Conservation (phyloP, 2,329 filamentous ascomycete species). For the Albifimbria verrucaria region DNA sequence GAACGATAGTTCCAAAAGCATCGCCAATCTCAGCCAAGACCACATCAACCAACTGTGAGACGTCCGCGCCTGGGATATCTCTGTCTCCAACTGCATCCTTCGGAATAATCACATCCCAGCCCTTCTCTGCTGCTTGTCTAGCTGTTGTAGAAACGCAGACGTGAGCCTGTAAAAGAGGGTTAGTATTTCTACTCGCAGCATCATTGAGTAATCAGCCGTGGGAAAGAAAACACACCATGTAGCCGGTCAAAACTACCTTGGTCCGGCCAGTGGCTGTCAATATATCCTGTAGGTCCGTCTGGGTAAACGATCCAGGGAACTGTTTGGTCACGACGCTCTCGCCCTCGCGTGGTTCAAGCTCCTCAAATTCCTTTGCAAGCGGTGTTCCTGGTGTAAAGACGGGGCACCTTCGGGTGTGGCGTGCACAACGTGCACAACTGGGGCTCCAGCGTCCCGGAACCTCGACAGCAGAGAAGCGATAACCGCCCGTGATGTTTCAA, state of each 20-base stretch:
- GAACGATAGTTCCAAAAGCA: constrained; percentile 60
- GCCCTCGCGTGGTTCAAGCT: constrained; percentile 48
- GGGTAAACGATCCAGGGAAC: constrained; percentile 56
- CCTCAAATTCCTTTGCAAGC: constrained; percentile 58
- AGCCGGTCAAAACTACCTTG: constrained; percentile 60
- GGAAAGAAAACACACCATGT: constrained; percentile 43
- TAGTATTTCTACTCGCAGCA: background rate
- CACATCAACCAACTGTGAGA: constrained; percentile 47
- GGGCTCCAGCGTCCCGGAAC: constrained; percentile 51
- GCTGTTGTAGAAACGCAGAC: constrained; percentile 63
- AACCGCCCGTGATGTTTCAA: constrained; percentile 48
- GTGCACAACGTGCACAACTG: constrained; percentile 61
- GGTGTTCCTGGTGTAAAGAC: constrained; percentile 62
- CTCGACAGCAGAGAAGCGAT: constrained; percentile 56
- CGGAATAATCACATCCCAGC: constrained; percentile 60
- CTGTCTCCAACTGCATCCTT: constrained; percentile 64
- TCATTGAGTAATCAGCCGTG: background rate
- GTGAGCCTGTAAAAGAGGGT: constrained; percentile 51
- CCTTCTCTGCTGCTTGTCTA: constrained; percentile 55
- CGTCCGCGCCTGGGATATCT: constrained; percentile 60
- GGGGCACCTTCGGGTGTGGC: constrained; percentile 57
- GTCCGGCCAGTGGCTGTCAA: constrained; percentile 47
- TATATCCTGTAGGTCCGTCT: constrained; percentile 52
- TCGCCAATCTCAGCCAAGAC: constrained; percentile 59
- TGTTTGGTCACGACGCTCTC: constrained; percentile 60